These are phyloP conservation scores for Tricladium varicosporioides DNA, from an alignment of 2,329 filamentous ascomycete species.

Conservation along the genomic window DNA sequence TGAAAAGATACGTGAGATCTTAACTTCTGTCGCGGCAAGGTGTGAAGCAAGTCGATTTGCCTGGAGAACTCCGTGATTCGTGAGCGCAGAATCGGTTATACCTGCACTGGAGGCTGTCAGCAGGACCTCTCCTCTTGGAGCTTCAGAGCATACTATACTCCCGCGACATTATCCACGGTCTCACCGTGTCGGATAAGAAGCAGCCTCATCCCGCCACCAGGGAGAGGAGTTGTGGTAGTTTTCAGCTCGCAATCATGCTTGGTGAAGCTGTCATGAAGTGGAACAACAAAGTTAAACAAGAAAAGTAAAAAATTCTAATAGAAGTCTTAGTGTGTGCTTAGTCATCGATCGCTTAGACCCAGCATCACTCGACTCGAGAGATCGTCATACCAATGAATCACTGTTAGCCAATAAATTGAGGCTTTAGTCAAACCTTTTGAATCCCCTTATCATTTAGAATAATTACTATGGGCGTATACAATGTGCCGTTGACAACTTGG, in stretches of 20 bases:
- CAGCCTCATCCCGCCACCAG: slow-evolving; percentile 52
- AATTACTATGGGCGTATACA: no score
- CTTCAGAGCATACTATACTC: slow-evolving; percentile 59
- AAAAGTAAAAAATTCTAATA: neutral
- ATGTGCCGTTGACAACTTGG: no score
- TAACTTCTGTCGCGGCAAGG: slow-evolving; percentile 61
- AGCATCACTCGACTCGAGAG: no score
- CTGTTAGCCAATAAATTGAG: no score
- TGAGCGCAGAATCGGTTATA: slow-evolving; percentile 75
- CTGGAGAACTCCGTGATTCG: slow-evolving; percentile 78
- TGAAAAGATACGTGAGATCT: slow-evolving; percentile 69
- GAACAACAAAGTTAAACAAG: neutral
- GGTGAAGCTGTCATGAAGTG: slow-evolving; percentile 7
- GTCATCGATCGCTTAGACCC: neutral
- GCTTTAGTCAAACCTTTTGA: no score
- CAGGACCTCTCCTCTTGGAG: slow-evolving; percentile 7
- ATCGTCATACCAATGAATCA: no score
- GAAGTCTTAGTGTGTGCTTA: neutral
- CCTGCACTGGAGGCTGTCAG: slow-evolving; percentile 59
- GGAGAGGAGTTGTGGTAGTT: slow-evolving; percentile 19
- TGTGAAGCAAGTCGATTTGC: slow-evolving; percentile 67
- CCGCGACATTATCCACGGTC: slow-evolving; percentile 84
- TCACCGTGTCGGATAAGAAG: slow-evolving; percentile 85
- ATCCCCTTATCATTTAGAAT: no score
- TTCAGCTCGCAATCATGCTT: slow-evolving; percentile 23